Base-by-base conservation (phyloP, 2,329 filamentous ascomycete species). In the Coleophoma crateriformis region DNA sequence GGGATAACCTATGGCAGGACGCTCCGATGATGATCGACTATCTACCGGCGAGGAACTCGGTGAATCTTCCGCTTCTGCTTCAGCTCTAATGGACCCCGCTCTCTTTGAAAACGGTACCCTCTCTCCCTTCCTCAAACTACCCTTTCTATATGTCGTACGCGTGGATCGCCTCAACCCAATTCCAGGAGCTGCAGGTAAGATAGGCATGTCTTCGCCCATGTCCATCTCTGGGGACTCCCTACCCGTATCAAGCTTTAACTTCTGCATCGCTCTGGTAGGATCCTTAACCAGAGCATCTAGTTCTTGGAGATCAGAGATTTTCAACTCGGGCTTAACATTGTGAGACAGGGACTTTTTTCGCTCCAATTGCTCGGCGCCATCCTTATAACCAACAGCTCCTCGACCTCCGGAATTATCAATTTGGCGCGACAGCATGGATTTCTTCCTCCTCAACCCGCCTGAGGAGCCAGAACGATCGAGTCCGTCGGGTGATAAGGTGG, bases 381-480 rank as follows among this genome's bases (percentile, higher is more conserved):
- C 90, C 54, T 86, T 77, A 64, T 94, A 95, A 37, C 82, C 84
- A 35, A 81, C 77, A 15, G 70, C 75, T 20, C 71, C 75, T 51
- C 71, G 71, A 0, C 78, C 77, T 8, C 77, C 76, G 4, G 83
- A 81, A 56, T 81, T 87, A 58, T 96, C 88, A 51, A 99, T 88
- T 66, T 97, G 91, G 50, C 87, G 81, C 6, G 92, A 97, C 5
- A 99, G 76, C 88, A 95, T 96, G 0, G 92, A 97, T 69, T 94
- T 96, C 69, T 95, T 96, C 60, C 94, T 81, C 58, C 84, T 79
- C 54, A 97, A 66, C 37, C 87, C 79, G 14, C 80, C 80, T 12
- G 61, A 65, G 5, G 76, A 81, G 12, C 71, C 65, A 69, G 80
- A 68, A 68, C 77, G 67, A 54, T 82, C 72, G 62, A 80, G 53